A percentile compares a stretch with the other conserved stretches of the same genome.
These are phyloP conservation scores for Astragalus membranaceus DNA, from an alignment of 306 rosid species.

Conservation along the genomic window DNA sequence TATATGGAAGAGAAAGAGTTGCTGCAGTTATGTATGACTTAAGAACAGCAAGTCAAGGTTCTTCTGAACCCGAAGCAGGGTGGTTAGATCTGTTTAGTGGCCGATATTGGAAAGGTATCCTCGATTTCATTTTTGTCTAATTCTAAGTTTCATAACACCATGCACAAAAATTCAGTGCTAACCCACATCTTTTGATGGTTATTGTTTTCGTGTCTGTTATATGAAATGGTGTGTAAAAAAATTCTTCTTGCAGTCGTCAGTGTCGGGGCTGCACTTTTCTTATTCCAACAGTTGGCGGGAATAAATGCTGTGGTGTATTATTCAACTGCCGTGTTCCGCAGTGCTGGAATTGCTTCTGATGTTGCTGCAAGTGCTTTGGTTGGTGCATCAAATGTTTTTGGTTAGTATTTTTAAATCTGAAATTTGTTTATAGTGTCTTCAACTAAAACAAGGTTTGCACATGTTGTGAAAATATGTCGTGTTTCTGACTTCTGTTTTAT, in stretches of 20 bases:
- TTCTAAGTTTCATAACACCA: neutral
- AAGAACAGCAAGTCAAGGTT: conserved; percentile 59
- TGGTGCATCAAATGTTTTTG: conserved; percentile 92
- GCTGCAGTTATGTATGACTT: conserved; percentile 60
- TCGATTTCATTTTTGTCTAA: neutral
- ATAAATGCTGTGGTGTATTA: conserved; percentile 96
- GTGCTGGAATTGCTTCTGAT: conserved; percentile 93
- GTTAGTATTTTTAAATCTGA: conserved; percentile 38
- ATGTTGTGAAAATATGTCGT: neutral
- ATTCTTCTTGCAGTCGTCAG: conserved; percentile 74
- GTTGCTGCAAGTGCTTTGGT: conserved; percentile 98
- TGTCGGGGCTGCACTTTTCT: conserved; percentile 91
- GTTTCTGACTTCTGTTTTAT: conserved; percentile 14
- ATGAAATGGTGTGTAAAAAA: conserved; percentile 1
- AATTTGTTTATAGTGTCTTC: neutral
- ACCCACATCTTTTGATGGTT: neutral
- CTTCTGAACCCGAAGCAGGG: conserved; percentile 89
- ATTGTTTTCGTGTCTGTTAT: neutral
- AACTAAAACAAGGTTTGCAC: neutral
- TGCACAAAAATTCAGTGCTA: neutral
- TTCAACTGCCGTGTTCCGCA: conserved; percentile 92
- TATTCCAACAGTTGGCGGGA: conserved; percentile 93
- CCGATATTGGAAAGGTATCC: conserved; percentile 86
- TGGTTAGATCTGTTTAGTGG: conserved; percentile 93
- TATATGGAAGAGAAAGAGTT: conserved; percentile 84